Base-by-base conservation (phyloP, 768 basidiomycete genomes). In the Xerocomus potaroensis region DNA sequence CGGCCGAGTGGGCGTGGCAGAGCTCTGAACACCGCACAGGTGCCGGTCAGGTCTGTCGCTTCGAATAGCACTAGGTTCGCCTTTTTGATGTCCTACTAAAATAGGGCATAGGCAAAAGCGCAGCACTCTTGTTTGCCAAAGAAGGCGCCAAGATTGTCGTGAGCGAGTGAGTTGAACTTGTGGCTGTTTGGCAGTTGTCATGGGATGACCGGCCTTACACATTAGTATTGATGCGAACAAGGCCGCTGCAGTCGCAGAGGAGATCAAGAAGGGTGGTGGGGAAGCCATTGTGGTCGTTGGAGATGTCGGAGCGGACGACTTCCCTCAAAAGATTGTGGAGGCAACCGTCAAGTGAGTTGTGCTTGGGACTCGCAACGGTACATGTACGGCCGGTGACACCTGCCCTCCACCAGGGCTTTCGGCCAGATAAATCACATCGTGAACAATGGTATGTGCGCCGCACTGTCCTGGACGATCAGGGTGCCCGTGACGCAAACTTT, bases 111-210 rank as follows among this genome's bases (percentile, higher is more conserved):
- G 90, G 90, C 4, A 76, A 76, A 37, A 80, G 83, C 24, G 73
- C 78, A 31, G 90, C 90, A 1, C 68, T 91, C 26, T 72, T 88
- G 33, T 91, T 90, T 56, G 84, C 88, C 5, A 81, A 81, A 51
- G 90, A 92, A 61, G 90, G 90, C 15, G 89, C 90, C 14, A 91
- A 86, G 61, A 81, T 92, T 41, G 87, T 92, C 54, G 83, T 85
- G 41, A 81, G 83, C 75, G 90, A 92, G 84, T 90, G 44, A 62
- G 72, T 53, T 16, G 26, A 11, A 19, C 30, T n/a, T n/a, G n/a
- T n/a, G n/a, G n/a, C n/a, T n/a, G n/a, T n/a, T n/a, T n/a, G n/a
- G n/a, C n/a, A n/a, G n/a, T n/a, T n/a, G n/a, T n/a, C n/a, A n/a
- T n/a, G 39, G 36, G 16, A 15, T 18, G n/a, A 16, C 15, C n/a